These are phyloP conservation scores for Vigna angularis DNA, from an alignment of 306 rosid genomes.

Conservation along the genomic window DNA sequence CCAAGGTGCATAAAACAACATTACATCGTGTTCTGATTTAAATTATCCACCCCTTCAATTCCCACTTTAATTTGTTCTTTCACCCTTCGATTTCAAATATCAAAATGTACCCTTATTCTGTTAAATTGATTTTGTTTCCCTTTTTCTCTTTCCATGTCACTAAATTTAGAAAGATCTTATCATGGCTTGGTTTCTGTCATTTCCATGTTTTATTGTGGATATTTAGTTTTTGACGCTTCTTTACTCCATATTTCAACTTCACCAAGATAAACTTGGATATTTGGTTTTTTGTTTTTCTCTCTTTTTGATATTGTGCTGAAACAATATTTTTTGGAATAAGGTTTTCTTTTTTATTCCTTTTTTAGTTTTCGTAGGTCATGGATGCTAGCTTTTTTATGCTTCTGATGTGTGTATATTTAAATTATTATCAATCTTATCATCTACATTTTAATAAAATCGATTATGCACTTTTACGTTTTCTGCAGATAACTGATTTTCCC, in stretches of 20 bases:
- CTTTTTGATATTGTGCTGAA: conserved; percentile 8
- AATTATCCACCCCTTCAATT: no score
- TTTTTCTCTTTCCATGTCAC: no score
- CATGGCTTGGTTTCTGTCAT: no score
- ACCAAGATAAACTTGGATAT: conserved; percentile 2
- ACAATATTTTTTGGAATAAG: conserved; percentile 3
- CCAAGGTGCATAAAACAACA: no score
- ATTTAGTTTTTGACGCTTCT: no score
- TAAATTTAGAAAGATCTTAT: no score
- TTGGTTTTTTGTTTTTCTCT: conserved; percentile 7
- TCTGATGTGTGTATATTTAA: not conserved
- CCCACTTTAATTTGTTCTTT: no score
- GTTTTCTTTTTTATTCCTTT: conserved; percentile 8
- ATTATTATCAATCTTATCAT: conserved; percentile 21
- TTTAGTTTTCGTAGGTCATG: conserved; percentile 13
- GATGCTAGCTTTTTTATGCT: conserved; percentile 27
- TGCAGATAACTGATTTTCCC: conserved; percentile 94
- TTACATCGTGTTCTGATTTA: no score
- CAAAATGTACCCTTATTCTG: no score
- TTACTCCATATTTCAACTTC: conserved; percentile 7
- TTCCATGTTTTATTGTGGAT: no score
- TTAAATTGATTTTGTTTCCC: no score
- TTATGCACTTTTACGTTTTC: conserved; percentile 41
- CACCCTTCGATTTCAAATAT: no score
- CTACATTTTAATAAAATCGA: conserved; percentile 35